A percentile compares a stretch with the other conserved stretches of the same genome.
Evolutionary conservation across 257 asterid species (phyloP).

Genomic region (Anisodus tanguticus): DNA sequence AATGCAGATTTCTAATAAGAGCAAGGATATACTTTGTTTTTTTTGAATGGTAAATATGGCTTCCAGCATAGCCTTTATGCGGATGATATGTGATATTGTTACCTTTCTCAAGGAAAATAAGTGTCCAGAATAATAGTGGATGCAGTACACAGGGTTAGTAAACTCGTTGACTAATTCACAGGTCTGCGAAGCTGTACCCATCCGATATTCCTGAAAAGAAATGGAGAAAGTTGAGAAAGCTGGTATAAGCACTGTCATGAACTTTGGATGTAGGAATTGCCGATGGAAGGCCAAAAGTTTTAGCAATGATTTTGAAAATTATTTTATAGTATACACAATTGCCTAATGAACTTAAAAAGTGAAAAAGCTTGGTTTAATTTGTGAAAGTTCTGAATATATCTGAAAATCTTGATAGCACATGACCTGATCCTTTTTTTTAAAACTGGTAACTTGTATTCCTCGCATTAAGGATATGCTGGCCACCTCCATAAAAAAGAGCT

Average conservation of each 20-base stretch:
- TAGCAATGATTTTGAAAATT: neutral
- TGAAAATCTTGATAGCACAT: neutral
- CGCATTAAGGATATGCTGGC: no score
- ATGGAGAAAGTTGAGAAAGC: constrained; percentile 19
- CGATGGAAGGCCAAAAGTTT: neutral
- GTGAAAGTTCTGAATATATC: neutral
- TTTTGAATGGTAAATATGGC: neutral
- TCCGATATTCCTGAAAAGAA: constrained; percentile 16
- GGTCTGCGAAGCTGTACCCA: constrained; percentile 14
- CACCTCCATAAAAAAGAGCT: no score
- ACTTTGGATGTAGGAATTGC: neutral
- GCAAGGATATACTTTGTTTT: neutral
- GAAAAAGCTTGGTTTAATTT: neutral
- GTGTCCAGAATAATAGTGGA: neutral
- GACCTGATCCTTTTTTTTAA: no score
- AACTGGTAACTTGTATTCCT: no score
- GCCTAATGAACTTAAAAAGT: neutral
- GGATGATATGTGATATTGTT: neutral
- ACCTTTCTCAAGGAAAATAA: neutral
- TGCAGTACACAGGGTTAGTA: no score
- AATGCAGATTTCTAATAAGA: neutral
- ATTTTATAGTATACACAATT: neutral
- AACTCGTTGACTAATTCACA: neutral
- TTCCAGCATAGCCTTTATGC: neutral
- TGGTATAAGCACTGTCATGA: neutral